These are phyloP conservation scores for Stevia rebaudiana DNA, from an alignment of 140 eudicot species.

Conservation along the genomic window DNA sequence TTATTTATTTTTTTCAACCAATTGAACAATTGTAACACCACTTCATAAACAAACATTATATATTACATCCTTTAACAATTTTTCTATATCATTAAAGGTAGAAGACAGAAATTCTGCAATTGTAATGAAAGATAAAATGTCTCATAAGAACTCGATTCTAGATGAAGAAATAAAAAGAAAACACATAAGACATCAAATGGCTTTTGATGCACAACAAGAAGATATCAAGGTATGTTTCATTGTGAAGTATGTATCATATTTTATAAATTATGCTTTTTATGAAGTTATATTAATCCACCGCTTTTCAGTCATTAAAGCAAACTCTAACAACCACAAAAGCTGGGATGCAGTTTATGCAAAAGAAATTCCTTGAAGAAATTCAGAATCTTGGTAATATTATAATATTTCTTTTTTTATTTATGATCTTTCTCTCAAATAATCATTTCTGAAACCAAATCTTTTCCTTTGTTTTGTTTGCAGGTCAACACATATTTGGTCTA, in stretches of 20 bases:
- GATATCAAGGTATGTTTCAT: slow-evolving; percentile 52
- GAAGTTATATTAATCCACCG: background rate
- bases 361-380: slow-evolving; percentile 71
- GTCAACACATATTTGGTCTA: slow-evolving; percentile 62
- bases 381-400: slow-evolving; percentile 60
- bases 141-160: slow-evolving; percentile 16
- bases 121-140: slow-evolving; percentile 29
- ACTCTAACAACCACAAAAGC: slow-evolving; percentile 69
- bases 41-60: background rate
- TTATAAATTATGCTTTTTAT: background rate
- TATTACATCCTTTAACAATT: background rate
- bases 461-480: slow-evolving; percentile 26
- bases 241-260: background rate
- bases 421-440: background rate
- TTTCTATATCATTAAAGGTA: slow-evolving; percentile 26
- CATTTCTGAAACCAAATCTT: background rate
- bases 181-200: slow-evolving; percentile 42
- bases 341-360: slow-evolving; percentile 84
- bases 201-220: slow-evolving; percentile 57
- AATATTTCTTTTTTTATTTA: background rate
- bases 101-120: slow-evolving; percentile 32
- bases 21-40: background rate
- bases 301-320: slow-evolving; percentile 55
- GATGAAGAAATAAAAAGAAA: slow-evolving; percentile 48
- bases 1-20: background rate